Percentiles rank a stretch among this genome's conserved stretches.
Conservation (phyloP, 768 basidiomycete species). For the Amanita polypyramis region DNA sequence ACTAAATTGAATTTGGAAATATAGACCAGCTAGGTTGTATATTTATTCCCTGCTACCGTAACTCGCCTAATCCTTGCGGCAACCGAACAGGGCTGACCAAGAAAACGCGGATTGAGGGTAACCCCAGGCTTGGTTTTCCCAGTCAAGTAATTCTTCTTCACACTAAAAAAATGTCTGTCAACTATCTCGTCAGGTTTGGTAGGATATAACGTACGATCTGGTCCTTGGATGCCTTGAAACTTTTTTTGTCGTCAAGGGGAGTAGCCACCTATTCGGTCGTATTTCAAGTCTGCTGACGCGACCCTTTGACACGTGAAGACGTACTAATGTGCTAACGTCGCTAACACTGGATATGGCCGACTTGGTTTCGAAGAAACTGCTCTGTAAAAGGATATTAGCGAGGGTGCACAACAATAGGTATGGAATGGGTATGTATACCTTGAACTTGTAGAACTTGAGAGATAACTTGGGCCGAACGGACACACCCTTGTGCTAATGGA, state of each 20-base stretch:
- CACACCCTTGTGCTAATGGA: background rate
- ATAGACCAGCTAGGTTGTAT: background rate
- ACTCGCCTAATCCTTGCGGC: background rate
- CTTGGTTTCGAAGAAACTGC: background rate
- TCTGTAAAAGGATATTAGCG: background rate
- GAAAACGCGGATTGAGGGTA: background rate
- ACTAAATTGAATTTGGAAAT: background rate
- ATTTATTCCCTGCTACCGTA: background rate
- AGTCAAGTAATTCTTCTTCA: background rate
- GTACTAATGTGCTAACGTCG: slow-evolving; percentile 1
- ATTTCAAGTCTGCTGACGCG: no score
- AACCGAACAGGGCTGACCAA: background rate
- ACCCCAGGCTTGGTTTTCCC: slow-evolving; percentile 1
- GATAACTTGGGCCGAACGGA: background rate
- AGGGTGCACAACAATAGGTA: background rate
- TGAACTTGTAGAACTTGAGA: background rate
- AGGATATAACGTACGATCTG: background rate
- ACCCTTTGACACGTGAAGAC: background rate
- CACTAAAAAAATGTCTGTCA: background rate
- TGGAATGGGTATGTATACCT: background rate
- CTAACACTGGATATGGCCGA: background rate
- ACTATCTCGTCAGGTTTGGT: background rate
- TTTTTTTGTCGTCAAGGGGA: background rate
- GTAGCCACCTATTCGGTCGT: background rate
- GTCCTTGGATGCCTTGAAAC: background rate